A percentile compares a stretch with the other conserved stretches of the same genome.
phyloP scores from a whole-genome alignment of 2,329 filamentous ascomycete genomes.

The Arthrobotrys entomopaga region DNA sequence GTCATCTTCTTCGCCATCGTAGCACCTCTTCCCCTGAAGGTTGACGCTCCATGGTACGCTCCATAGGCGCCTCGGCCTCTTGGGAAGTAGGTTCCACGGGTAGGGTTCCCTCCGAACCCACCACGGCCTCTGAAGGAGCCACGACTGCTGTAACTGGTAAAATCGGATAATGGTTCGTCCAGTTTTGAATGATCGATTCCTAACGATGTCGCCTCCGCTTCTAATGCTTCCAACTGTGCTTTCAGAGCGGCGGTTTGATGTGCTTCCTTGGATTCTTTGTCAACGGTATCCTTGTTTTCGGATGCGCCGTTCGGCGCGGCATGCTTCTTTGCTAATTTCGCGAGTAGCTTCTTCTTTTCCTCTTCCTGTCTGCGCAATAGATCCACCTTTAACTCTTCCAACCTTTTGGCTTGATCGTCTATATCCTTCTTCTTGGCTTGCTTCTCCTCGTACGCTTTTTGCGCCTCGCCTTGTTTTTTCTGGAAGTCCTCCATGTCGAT shows the following conservation, averaged over 20 bases:
- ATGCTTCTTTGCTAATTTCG: conserved; percentile 70
- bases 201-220: conserved; percentile 76
- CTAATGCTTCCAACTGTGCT: conserved; percentile 76
- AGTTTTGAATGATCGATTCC: conserved; percentile 71
- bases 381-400: conserved; percentile 73
- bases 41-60: conserved; percentile 65
- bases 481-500: conserved; percentile 77
- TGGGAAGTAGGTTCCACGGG: conserved; percentile 59
- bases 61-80: conserved; percentile 62
- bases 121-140: conserved; percentile 62
- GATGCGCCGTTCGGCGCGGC: conserved; percentile 57
- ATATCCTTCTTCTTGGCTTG: conserved; percentile 72
- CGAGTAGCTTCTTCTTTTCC: conserved; percentile 72
- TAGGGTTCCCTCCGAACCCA: conserved; percentile 56
- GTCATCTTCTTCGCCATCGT: conserved; percentile 67
- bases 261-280: conserved; percentile 58
- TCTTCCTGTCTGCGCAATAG: conserved; percentile 72
- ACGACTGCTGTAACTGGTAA: conserved; percentile 63
- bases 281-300: conserved; percentile 45
- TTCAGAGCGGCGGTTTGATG: conserved; percentile 73
- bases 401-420: conserved; percentile 70
- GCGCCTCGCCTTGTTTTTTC: conserved; percentile 76
- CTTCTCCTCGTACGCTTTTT: conserved; percentile 75
- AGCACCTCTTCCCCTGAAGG: conserved; percentile 59
- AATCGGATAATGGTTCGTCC: conserved; percentile 63